Evolutionary conservation across 2,329 filamentous ascomycete genomes (phyloP), one percentile per base, ranked within the genome.

Genomic region (Periglandula ipomoeae): DNA sequence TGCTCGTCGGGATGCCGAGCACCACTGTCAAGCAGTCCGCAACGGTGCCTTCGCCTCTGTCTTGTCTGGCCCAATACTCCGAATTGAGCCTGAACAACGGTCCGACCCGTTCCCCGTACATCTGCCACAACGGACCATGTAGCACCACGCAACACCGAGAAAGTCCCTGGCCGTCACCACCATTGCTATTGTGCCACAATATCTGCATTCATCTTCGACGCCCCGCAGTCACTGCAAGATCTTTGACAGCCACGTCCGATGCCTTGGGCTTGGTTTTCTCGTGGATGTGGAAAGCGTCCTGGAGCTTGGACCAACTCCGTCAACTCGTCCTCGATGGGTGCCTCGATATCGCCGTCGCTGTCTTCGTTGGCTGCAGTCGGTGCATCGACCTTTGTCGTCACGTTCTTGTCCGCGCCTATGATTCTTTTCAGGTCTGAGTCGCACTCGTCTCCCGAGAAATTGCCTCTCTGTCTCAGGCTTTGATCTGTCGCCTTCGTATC

Each of bases 11-110:
- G 5, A 56, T 35, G 27, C 64, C 56, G 43, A 66, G 48, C 27
- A 56, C 49, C 20, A 64, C 48, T 22, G 58, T 50, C 13, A 57
- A 44, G 30, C 50, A 54, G 43, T 65, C 61, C 40, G 46, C 43
- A 51, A 59, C 52, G 2, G 56, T 60, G 27, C 52, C 47, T 39
- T 60, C 49, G 19, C 58, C 47, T 30, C 49, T 57, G 15, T 51
- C 53, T 23, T 58, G 54, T 34, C 58, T 53, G 47, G 54, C 48
- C 64, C 68, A 66, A 47, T 66, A 59, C 27, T 61, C 56, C 24
- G 70, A 72, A 2, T 59, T 53, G 7, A 55, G 52, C 55, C 70
- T 57, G 50, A 73, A 69, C 11, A 71, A 66, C 2, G 69, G 70
- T 44, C 56, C 56, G 15, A 72, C 61, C 11, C 65, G 51, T 37